phyloP scores from a whole-genome alignment of 768 basidiomycete species.

The Tricholomella constricta region DNA sequence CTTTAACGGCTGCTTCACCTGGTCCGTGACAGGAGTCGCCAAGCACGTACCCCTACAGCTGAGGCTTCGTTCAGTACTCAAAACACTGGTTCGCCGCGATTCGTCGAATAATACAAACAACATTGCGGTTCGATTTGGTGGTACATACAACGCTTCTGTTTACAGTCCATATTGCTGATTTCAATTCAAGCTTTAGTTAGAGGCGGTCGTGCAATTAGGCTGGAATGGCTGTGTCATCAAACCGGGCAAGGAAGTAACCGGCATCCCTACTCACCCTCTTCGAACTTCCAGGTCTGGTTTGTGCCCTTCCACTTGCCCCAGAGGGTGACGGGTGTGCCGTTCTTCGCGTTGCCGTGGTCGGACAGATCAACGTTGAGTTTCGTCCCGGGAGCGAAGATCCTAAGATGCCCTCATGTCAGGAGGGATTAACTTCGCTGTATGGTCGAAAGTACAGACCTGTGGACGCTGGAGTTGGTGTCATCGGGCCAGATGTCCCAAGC shows the following conservation, averaged over 20 bases:
- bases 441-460: conserved; percentile 21
- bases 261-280: conserved; percentile 7
- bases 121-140: too few species aligned
- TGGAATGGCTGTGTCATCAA: too few species aligned
- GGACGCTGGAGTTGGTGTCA: conserved; percentile 8
- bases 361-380: conserved; percentile 39
- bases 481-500: conserved; percentile 26
- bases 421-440: neutral
- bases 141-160: too few species aligned
- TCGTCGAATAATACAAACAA: too few species aligned
- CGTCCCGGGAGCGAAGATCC: conserved; percentile 35
- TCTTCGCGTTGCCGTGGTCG: conserved; percentile 41
- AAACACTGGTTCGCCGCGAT: too few species aligned
- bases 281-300: conserved; percentile 47
- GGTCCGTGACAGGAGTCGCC: too few species aligned
- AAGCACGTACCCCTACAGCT: too few species aligned
- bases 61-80: too few species aligned
- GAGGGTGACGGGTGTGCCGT: conserved; percentile 41
- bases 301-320: conserved; percentile 42
- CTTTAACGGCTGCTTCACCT: too few species aligned
- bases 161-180: too few species aligned
- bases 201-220: too few species aligned
- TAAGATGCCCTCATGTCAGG: conserved; percentile 15
- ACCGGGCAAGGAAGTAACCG: neutral
- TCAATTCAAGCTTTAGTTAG: too few species aligned